Evolutionary conservation across 2,329 filamentous ascomycete genomes (phyloP).

Genomic region (Colletotrichum lupini): DNA sequence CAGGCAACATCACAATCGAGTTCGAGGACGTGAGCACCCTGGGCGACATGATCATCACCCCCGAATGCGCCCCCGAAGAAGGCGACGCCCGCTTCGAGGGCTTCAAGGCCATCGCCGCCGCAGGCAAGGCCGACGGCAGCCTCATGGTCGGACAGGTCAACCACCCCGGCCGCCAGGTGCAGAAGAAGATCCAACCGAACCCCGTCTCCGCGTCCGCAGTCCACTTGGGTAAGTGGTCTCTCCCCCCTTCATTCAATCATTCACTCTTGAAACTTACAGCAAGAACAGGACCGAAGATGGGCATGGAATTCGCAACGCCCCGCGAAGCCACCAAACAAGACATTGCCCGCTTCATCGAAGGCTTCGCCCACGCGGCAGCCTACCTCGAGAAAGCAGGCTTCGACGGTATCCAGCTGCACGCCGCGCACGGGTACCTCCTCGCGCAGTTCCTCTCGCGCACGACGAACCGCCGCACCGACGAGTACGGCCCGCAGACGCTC

Average conservation of each 20-base stretch:
- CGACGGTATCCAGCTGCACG: conserved; percentile 63
- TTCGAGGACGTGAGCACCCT: conserved; percentile 66
- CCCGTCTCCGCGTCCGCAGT: conserved; percentile 55
- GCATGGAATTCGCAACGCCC: conserved; percentile 56
- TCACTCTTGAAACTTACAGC: not conserved
- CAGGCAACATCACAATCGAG: conserved; percentile 74
- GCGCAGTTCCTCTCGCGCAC: conserved; percentile 62
- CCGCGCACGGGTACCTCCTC: conserved; percentile 65
- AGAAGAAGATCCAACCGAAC: conserved; percentile 44
- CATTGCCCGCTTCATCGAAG: conserved; percentile 66
- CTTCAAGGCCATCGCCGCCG: conserved; percentile 66
- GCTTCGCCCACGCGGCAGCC: conserved; percentile 70
- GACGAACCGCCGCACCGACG: conserved; percentile 62
- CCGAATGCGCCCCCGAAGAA: conserved; percentile 53
- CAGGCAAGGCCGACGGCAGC: conserved; percentile 66
- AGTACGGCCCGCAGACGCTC: conserved; percentile 56
- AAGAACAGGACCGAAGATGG: conserved; percentile 37
- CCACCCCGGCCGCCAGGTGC: conserved; percentile 69
- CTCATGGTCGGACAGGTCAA: conserved; percentile 71
- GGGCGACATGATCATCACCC: conserved; percentile 70
- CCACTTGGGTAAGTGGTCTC: conserved; percentile 40
- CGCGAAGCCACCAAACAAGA: conserved; percentile 64
- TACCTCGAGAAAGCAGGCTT: conserved; percentile 72
- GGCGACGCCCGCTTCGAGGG: conserved; percentile 69
- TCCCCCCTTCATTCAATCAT: too few relatives aligned